Percentiles rank a stretch among this genome's conserved stretches.
phyloP scores from a whole-genome alignment of 495 filamentous ascomycete species.

The Penicillium ucsense region DNA sequence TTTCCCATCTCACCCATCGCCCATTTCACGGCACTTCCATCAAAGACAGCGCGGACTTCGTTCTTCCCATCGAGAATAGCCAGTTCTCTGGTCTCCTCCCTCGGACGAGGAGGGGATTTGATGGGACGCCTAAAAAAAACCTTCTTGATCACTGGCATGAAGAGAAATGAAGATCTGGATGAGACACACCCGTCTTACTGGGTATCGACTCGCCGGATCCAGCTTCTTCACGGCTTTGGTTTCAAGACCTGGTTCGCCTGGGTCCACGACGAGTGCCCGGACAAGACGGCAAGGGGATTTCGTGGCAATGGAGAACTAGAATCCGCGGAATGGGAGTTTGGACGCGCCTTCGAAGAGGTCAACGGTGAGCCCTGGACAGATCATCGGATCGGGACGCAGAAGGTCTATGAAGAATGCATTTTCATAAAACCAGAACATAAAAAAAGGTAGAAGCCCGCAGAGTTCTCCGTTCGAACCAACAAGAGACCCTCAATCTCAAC shows the following conservation, averaged over 20 bases:
- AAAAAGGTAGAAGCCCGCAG: too few species aligned
- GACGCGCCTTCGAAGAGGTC: neutral
- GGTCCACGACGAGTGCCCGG: neutral
- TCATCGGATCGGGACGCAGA: too few species aligned
- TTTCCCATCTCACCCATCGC: too few species aligned
- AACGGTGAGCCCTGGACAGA: constrained; percentile 5
- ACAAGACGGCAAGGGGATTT: neutral
- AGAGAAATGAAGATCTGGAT: neutral
- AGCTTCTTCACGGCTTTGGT: constrained; percentile 2
- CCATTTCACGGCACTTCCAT: too few species aligned
- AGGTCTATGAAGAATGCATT: too few species aligned
- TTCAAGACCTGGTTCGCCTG: neutral
- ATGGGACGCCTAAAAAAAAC: too few species aligned
- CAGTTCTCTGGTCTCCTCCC: too few species aligned
- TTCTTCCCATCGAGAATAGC: too few species aligned
- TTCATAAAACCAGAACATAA: too few species aligned
- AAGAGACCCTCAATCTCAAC: too few species aligned
- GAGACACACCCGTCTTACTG: neutral
- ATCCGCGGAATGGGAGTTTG: neutral
- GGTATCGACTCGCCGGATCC: neutral
- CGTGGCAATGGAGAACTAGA: neutral
- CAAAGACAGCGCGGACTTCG: too few species aligned
- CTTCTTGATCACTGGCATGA: neutral
- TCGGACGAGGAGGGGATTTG: neutral
- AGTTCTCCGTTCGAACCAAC: too few species aligned